These are phyloP conservation scores for Vigna angularis DNA, from an alignment of 306 rosid genomes.

Conservation along the genomic window DNA sequence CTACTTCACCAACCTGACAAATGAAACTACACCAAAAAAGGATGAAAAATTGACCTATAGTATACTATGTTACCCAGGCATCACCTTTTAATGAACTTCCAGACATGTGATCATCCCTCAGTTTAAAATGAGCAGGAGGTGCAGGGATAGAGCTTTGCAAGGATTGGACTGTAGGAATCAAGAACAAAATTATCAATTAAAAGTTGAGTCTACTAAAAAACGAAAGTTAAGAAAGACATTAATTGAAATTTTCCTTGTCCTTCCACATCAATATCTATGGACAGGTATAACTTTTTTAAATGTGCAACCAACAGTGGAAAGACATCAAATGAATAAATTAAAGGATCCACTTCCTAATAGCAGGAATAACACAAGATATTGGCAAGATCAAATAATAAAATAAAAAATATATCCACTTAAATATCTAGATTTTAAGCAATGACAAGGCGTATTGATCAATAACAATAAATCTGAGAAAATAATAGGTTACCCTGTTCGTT, in stretches of 20 bases:
- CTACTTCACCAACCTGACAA: conserved; percentile 37
- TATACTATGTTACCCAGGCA: conserved; percentile 24
- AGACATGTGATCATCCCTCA: conserved; percentile 89
- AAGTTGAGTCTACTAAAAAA: conserved; percentile 17
- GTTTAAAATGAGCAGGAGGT: conserved; percentile 87
- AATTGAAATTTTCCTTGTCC: conserved; percentile 7
- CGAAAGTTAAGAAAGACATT: conserved; percentile 19
- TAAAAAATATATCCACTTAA: conserved; percentile 1
- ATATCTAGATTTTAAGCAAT: not conserved
- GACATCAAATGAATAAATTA: not conserved
- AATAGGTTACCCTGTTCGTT: conserved; percentile 75
- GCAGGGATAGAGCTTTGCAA: conserved; percentile 93
- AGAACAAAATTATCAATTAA: conserved; percentile 40
- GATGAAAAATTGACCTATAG: conserved; percentile 16
- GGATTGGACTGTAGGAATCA: conserved; percentile 71
- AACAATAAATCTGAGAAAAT: conserved; percentile 38
- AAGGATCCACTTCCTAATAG: conserved; percentile 24
- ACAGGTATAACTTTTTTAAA: conserved; percentile 12
- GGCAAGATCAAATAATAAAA: not conserved
- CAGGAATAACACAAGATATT: conserved; percentile 14
- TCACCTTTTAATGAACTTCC: conserved; percentile 98
- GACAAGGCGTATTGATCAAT: not conserved
- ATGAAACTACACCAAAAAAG: conserved; percentile 22
- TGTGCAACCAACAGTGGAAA: conserved; percentile 23
- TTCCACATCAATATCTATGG: conserved; percentile 18